Evolutionary conservation across 495 filamentous ascomycete genomes (phyloP).

Genomic region (Mytilinidion resinicola): DNA sequence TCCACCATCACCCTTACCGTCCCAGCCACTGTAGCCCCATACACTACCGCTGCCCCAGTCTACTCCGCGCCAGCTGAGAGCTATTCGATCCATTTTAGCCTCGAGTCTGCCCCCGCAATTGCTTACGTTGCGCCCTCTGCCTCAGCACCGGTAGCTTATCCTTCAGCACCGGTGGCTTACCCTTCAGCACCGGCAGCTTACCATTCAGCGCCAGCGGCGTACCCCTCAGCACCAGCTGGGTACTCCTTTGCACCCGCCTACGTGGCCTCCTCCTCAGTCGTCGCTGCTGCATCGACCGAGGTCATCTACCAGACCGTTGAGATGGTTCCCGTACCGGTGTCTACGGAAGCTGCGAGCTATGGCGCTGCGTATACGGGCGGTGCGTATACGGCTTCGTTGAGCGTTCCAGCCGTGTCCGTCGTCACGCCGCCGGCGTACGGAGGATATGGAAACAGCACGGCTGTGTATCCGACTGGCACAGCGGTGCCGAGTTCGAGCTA

Average conservation of each 20-base stretch:
- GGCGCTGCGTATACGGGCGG: no score
- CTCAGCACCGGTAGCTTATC: background rate
- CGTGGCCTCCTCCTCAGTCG: background rate
- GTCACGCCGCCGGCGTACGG: background rate
- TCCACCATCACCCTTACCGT: slow-evolving; percentile 8
- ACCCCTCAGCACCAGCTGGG: background rate
- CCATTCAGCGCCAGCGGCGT: background rate
- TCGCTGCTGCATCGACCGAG: background rate
- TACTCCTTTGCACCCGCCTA: background rate
- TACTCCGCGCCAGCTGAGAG: background rate
- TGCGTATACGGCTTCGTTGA: no score
- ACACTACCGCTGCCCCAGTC: background rate
- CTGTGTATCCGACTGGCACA: background rate
- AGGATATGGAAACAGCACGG: background rate
- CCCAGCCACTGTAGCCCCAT: background rate
- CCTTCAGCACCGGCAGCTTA: no score
- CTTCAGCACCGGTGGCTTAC: background rate
- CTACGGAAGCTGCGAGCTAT: background rate
- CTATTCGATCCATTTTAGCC: background rate
- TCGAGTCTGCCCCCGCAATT: background rate
- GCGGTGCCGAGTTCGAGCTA: background rate
- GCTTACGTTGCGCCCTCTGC: background rate
- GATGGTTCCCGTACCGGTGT: background rate
- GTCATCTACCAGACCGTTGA: background rate
- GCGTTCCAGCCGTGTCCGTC: background rate